Percentiles rank a stretch among this genome's conserved stretches.
Conservation (phyloP, 805 yeast species). For the Saccharomyces paradoxus region DNA sequence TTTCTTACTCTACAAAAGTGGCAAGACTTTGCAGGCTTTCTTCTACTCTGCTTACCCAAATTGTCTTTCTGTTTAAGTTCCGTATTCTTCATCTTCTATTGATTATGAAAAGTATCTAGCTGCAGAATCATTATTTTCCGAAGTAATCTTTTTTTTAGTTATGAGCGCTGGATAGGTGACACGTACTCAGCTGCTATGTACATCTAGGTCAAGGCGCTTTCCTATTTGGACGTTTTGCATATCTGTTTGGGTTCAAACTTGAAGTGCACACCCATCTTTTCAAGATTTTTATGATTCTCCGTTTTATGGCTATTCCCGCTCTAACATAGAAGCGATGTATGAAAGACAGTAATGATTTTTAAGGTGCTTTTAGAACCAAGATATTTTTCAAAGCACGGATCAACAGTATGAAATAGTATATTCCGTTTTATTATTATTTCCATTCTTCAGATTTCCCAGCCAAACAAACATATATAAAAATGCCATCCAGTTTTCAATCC, state of each 20-base stretch:
- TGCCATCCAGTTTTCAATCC: neutral
- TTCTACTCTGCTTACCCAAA: neutral
- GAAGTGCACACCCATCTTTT: neutral
- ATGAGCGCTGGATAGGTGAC: neutral
- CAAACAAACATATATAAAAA: neutral
- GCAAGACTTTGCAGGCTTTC: conserved; percentile 3
- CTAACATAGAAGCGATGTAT: neutral
- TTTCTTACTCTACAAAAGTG: neutral
- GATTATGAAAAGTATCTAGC: neutral
- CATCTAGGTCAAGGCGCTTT: neutral
- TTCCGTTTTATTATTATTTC: neutral
- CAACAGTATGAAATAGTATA: neutral
- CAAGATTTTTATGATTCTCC: neutral
- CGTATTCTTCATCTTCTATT: neutral
- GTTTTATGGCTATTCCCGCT: conserved; percentile 1
- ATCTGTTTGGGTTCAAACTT: neutral
- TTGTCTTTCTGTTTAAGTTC: neutral
- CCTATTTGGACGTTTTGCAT: neutral
- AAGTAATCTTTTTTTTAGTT: neutral
- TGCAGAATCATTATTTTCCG: neutral
- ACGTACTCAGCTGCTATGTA: neutral
- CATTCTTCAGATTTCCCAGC: neutral
- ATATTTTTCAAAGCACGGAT: neutral
- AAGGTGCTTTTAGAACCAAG: neutral
- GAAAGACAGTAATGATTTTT: neutral